Evolutionary conservation across 2,329 filamentous ascomycete genomes (phyloP), one percentile per base, ranked within the genome.

Genomic region (Verticillium alfalfae): DNA sequence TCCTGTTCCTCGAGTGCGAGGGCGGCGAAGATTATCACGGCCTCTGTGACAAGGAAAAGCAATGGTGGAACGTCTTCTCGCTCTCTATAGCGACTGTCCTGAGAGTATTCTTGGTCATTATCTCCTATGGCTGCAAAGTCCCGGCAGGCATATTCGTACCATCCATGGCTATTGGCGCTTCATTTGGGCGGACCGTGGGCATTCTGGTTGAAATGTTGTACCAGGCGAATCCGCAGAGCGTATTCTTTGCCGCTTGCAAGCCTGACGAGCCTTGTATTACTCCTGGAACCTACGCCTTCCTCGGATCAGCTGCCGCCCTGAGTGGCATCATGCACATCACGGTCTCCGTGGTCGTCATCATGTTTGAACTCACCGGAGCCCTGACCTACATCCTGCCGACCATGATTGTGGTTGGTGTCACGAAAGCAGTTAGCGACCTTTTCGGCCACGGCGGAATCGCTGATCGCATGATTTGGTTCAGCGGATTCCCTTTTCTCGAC

Each of bases 291-390:
- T 99, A 99, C 71, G 95, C 95, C 7, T 96, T 99, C 68, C 82
- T 99, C 0, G 95, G 95, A 52, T 95, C 95, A 5, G 95, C 88
- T 0, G 94, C 95, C 2, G 92, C 95, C 0, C 81, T 99, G 31
- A 94, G 91, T 73, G 95, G 95, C 10, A 97, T 98, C 71, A 99
- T 98, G 94, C 95, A 98, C 75, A 91, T 99, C 65, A 97, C 94
- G 0, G 88, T 99, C 16, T 96, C 93, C 0, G 93, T 99, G 10
- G 94, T 97, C 2, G 95, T 99, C 70, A 99, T 99, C 75, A 98
- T 99, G 95, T 98, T 98, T 71, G 95, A 99, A 76, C 84, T 99
- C 57, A 99, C 95, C 0, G 95, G 95, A n/a, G 95, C 95, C 7
- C 79, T 98, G 63, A 97, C 93, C 1, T 99, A 99, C 71, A 98